Base-by-base conservation (phyloP, 1,139 yeast species). In the Hansenula lynferdii region DNA sequence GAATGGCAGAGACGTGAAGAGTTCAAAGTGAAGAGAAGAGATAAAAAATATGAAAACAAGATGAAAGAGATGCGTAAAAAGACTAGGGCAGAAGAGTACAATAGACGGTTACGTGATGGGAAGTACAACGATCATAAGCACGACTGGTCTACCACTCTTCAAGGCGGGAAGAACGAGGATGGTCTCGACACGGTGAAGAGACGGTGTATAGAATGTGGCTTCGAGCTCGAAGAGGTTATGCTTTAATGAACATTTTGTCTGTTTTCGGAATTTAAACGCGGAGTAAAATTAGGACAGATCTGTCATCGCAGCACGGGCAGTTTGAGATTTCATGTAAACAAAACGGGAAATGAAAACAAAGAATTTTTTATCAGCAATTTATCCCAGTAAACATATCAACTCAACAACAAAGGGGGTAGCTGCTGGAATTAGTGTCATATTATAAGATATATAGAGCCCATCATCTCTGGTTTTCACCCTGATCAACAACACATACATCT, bases 51-150 rank as follows among this genome's bases (percentile, higher is more conserved):
- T 57, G 78, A 84, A 48, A 73, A 74, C 14, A 80, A 83, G 53
- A 67, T 94, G 50, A 70, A 72, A 47, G 95, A 89, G 53, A 89
- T 92, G 96, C 69, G 97, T 44, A 77, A 85, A 57, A 83, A 84
- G 52, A 85, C 97, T 3, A 69, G 98, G 51, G 97, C 97, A 0
- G 96, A 90, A 57, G 95, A 90, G 51, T 82, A 75, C 56, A 89
- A 95, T 2, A 68, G 85, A 42, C 75, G 80, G 52, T 57, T 84
- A 30, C 64, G 86, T 37, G 75, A 80, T 40, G 62, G 63, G 11
- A 62, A 65, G 29, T 63, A 60, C 35, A 65, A 67, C 40, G 69
- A 72, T 5, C 98, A 92, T 57, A 71, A 67, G 8, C 98, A 92
- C 57, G 80, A 79, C 33, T 92, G 95, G 87, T 75, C 83, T 17